Evolutionary conservation across 2,329 filamentous ascomycete genomes (phyloP).

Genomic region (Cladophialophora immunda): DNA sequence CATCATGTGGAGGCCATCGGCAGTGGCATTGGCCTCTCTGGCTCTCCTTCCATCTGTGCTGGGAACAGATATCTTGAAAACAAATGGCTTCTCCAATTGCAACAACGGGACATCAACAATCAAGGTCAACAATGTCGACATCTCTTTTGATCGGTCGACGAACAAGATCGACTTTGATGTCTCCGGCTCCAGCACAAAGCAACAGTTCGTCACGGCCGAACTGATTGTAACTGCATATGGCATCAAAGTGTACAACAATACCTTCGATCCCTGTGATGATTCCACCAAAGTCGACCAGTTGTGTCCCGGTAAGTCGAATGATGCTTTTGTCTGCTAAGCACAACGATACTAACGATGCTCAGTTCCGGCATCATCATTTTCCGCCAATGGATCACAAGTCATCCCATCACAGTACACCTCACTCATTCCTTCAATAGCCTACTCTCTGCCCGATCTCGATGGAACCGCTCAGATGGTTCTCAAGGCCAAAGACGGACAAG

Average conservation of each 20-base stretch:
- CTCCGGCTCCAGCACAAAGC: conserved; percentile 74
- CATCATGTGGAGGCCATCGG: conserved; percentile 33
- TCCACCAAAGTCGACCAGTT: conserved; percentile 74
- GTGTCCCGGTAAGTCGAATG: conserved; percentile 74
- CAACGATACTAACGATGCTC: conserved; percentile 21
- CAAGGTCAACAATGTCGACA: conserved; percentile 75
- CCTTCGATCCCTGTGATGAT: conserved; percentile 82
- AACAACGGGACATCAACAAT: conserved; percentile 63
- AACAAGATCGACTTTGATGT: conserved; percentile 83
- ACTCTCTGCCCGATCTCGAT: conserved; percentile 87
- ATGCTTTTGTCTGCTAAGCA: not conserved
- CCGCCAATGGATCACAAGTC: conserved; percentile 73
- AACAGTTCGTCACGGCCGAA: conserved; percentile 81
- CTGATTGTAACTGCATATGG: conserved; percentile 87
- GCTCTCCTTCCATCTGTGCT: conserved; percentile 53
- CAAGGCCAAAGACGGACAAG: conserved; percentile 65
- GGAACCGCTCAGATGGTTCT: conserved; percentile 83
- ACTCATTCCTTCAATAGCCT: conserved; percentile 87
- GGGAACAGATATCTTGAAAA: conserved; percentile 77
- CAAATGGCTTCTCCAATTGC: conserved; percentile 81
- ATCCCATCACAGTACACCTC: conserved; percentile 76
- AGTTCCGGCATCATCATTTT: conserved; percentile 79
- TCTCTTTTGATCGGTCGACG: conserved; percentile 79
- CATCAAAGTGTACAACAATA: conserved; percentile 76
- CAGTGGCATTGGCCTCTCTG: conserved; percentile 32